Evolutionary conservation across 1,284 basidiomycete genomes (phyloP), one percentile per base, ranked within the genome.

Genomic region (Phaffia rhodozyma): DNA sequence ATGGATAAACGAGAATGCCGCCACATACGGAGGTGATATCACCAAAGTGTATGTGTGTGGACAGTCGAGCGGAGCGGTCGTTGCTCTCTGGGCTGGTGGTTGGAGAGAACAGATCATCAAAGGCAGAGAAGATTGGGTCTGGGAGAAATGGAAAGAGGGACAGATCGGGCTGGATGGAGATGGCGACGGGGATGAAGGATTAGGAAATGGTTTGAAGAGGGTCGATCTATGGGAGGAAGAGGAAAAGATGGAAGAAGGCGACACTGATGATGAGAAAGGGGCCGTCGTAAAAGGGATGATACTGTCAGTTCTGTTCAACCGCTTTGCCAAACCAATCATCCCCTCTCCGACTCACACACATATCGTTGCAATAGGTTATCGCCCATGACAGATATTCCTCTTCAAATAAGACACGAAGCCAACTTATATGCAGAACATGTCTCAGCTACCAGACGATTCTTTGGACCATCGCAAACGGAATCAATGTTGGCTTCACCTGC

Each of bases 401-500:
- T 75, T 61, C 74, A 74, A 29, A 75, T 72, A 62, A 68, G 74
- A 38, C 67, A 70, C 60, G 70, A 77, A 58, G 70, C 72, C 29
- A 69, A 71, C 51, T 69, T 69, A 23, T 75, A 73, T 38, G 67
- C 76, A 18, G 76, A 77, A 66, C 74, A 76, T 57, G 66, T 78
- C n/a, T 71, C 70, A 38, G 71, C 73, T 20, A 68, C 76, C 1
- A 69, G 76, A 0, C 69, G 77, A 11, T 68, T 70, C 16, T 70
- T 73, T 21, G 77, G 77, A 2, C 73, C 74, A 5, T 68, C 69
- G 16, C 75, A 76, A 61, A 74, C 72, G 7, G 68, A 68, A 43
- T 76, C 75, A 59, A 71, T 78, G 66, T 68, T 73, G 48, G 72
- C 77, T 60, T 77, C 75, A 20, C 73, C 75, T 0, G 73, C 73